Evolutionary conservation across 768 basidiomycete genomes (phyloP).

Genomic region (Erythrobasidium yunnanense): DNA sequence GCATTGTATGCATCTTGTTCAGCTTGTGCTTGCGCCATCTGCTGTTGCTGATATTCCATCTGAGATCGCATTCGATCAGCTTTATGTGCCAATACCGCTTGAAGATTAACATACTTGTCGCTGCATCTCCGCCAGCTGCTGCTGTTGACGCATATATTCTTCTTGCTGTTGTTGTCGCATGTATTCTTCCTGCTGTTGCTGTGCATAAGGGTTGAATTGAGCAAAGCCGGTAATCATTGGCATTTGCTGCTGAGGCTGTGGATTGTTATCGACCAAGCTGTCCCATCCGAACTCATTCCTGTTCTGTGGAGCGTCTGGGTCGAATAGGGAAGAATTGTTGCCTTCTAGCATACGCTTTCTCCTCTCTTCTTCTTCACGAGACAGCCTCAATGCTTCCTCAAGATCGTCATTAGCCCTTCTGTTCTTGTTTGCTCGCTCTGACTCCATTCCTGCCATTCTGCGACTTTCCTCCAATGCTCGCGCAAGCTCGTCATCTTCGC

Average conservation of each 20-base stretch:
- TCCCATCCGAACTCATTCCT: conserved; percentile 38
- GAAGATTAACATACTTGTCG: conserved; percentile 51
- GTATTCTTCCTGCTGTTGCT: conserved; percentile 38
- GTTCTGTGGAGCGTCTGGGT: conserved; percentile 43
- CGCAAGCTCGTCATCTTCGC: conserved; percentile 43
- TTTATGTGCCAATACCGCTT: no score
- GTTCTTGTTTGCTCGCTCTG: conserved; percentile 43
- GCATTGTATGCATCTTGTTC: conserved; percentile 48
- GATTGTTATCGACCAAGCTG: conserved; percentile 40
- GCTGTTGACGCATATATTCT: conserved; percentile 52
- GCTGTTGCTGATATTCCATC: conserved; percentile 63
- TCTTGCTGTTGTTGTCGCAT: conserved; percentile 38
- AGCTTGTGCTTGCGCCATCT: conserved; percentile 48
- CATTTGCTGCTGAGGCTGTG: conserved; percentile 47
- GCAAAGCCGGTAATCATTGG: conserved; percentile 27
- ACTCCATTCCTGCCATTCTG: conserved; percentile 61
- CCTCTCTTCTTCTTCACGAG: conserved; percentile 78
- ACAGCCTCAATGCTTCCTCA: conserved; percentile 66
- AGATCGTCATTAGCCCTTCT: conserved; percentile 70
- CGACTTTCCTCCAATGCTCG: conserved; percentile 54
- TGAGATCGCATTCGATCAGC: no score
- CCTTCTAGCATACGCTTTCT: conserved; percentile 61
- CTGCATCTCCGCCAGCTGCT: conserved; percentile 77
- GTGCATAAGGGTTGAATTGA: conserved; percentile 65
- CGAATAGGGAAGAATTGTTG: conserved; percentile 58